Evolutionary conservation across 495 filamentous ascomycete species (phyloP).

Genomic region (Parmelia sp.): DNA sequence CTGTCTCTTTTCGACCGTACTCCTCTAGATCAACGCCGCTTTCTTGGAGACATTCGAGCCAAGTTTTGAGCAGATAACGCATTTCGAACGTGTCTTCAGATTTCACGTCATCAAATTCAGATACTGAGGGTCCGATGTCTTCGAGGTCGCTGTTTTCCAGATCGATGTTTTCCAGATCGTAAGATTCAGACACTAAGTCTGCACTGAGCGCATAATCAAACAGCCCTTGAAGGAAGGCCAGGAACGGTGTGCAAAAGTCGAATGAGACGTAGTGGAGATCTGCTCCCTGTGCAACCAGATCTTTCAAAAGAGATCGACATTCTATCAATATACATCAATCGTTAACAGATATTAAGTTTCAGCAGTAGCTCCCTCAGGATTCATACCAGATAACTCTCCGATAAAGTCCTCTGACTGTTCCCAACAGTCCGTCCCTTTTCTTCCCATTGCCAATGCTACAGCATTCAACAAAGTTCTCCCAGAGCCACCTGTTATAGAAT

Average conservation of each 20-base stretch:
- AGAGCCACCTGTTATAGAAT: no score
- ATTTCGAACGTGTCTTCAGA: no score
- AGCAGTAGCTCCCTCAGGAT: neutral
- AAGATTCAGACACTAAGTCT: no score
- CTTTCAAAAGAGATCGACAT: neutral
- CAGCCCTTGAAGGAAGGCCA: neutral
- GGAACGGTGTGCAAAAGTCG: neutral
- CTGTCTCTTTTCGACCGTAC: conserved; percentile 5
- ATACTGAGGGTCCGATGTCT: neutral
- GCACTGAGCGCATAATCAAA: no score
- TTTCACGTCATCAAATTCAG: neutral
- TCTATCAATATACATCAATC: neutral
- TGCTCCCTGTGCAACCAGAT: neutral
- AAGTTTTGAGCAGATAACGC: no score
- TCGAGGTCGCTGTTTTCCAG: no score
- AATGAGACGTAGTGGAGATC: neutral
- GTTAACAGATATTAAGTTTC: neutral
- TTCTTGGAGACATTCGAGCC: conserved; percentile 1
- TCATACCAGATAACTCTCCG: no score
- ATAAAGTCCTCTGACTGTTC: no score
- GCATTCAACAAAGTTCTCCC: no score
- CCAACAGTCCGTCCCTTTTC: no score
- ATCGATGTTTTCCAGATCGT: no score
- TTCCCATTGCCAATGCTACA: no score
- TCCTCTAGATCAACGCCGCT: neutral